A percentile compares a stretch with the other conserved stretches of the same genome.
These are phyloP conservation scores for Colletotrichum tabaci DNA, from an alignment of 2,329 filamentous ascomycete genomes.

Conservation along the genomic window DNA sequence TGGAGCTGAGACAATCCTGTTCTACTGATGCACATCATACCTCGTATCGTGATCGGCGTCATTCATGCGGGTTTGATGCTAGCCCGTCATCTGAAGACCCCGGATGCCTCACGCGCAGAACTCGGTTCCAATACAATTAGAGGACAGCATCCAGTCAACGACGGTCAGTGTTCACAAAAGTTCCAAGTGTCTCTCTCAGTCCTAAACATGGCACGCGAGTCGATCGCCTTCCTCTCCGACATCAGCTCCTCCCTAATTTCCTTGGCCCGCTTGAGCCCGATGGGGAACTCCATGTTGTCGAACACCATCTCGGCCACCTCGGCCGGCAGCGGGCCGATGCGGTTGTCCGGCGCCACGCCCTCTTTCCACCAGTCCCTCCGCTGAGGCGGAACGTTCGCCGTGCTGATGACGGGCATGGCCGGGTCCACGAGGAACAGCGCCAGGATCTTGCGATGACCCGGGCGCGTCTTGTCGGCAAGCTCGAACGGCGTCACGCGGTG, in stretches of 20 bases:
- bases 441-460: slow-evolving; percentile 73
- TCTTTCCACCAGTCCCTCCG: slow-evolving; percentile 57
- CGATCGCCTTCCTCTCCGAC: slow-evolving; percentile 45
- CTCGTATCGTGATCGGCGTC: not conserved
- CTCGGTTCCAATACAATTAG: not conserved
- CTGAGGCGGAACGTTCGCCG: slow-evolving; percentile 62
- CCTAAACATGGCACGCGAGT: not conserved
- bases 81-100: too few relatives aligned
- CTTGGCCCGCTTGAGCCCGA: slow-evolving; percentile 46
- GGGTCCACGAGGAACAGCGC: slow-evolving; percentile 75
- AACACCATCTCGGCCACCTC: slow-evolving; percentile 46
- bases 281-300: slow-evolving; percentile 46
- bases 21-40: not conserved
- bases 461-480: slow-evolving; percentile 64
- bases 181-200: slow-evolving; percentile 33
- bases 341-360: not conserved
- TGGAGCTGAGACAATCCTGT: not conserved
- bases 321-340: slow-evolving; percentile 35
- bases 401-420: slow-evolving; percentile 58
- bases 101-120: too few relatives aligned
- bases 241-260: slow-evolving; percentile 47
- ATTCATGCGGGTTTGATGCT: not conserved
- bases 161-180: slow-evolving; percentile 48
- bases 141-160: not conserved
- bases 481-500: slow-evolving; percentile 67